A percentile compares a stretch with the other conserved stretches of the same genome.
phyloP scores from a whole-genome alignment of 2,329 filamentous ascomycete genomes.

The Beauveria asiatica region DNA sequence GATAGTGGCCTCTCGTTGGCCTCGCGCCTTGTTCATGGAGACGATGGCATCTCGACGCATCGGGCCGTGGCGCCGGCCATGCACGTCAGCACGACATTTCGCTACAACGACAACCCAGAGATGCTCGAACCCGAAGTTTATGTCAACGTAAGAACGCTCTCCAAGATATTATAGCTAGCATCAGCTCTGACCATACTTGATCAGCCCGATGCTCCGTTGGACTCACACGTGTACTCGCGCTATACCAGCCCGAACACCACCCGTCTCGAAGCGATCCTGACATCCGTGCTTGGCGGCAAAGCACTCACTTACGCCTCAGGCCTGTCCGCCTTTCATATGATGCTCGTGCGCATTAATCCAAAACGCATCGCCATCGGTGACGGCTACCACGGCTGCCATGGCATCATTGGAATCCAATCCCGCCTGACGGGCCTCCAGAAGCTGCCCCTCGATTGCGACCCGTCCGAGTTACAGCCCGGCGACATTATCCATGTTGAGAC shows the following conservation, averaged over 20 bases:
- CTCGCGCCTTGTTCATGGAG: slow-evolving; percentile 72
- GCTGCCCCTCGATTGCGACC: slow-evolving; percentile 61
- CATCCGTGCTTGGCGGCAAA: slow-evolving; percentile 61
- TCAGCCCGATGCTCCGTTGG: slow-evolving; percentile 41
- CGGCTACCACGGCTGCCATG: slow-evolving; percentile 92
- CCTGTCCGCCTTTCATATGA: slow-evolving; percentile 78
- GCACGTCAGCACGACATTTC: slow-evolving; percentile 86
- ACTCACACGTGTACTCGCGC: slow-evolving; percentile 78
- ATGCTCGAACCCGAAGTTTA: slow-evolving; percentile 46
- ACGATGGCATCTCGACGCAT: slow-evolving; percentile 65
- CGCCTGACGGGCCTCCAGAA: slow-evolving; percentile 69
- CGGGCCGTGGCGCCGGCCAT: slow-evolving; percentile 80
- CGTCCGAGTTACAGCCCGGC: slow-evolving; percentile 59
- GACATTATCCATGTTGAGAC: slow-evolving; percentile 91
- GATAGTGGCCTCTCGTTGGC: slow-evolving; percentile 39
- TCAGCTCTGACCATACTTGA: slow-evolving; percentile 9
- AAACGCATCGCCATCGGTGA: slow-evolving; percentile 71
- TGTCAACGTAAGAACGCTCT: slow-evolving; percentile 40
- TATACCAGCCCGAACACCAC: slow-evolving; percentile 69
- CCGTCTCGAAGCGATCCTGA: slow-evolving; percentile 76
- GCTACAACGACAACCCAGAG: slow-evolving; percentile 65
- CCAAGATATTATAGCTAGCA: neutral
- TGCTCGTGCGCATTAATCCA: slow-evolving; percentile 78
- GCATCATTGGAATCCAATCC: slow-evolving; percentile 64
- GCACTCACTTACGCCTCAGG: slow-evolving; percentile 75